phyloP scores from a whole-genome alignment of 2,329 filamentous ascomycete genomes.

The Endocalyx cinctus region DNA sequence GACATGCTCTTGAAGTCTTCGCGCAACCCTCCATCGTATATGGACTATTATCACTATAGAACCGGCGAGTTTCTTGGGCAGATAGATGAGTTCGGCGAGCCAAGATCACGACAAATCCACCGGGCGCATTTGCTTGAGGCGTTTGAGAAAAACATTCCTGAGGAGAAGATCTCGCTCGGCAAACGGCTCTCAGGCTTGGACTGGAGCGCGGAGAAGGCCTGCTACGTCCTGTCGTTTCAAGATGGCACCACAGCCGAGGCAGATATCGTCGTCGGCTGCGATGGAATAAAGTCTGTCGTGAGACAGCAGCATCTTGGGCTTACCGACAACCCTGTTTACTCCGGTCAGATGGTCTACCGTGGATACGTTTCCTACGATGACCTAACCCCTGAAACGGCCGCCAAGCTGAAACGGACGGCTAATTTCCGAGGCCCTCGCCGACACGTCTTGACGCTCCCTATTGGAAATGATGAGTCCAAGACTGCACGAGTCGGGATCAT shows the following conservation, averaged over 20 bases:
- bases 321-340: slow-evolving; percentile 19
- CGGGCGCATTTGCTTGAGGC: slow-evolving; percentile 13
- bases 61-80: slow-evolving; percentile 24
- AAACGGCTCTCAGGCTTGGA: slow-evolving; percentile 10
- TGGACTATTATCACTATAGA: slow-evolving; percentile 25
- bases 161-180: slow-evolving; percentile 4
- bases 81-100: slow-evolving; percentile 11
- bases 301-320: slow-evolving; percentile 1
- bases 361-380: slow-evolving; percentile 30
- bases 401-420: slow-evolving; percentile 26
- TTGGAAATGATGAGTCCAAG: slow-evolving; percentile 28
- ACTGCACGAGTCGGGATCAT: slow-evolving; percentile 29
- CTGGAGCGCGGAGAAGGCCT: slow-evolving; percentile 6
- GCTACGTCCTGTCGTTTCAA: slow-evolving; percentile 13
- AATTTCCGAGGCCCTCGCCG: slow-evolving; percentile 25
- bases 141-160: slow-evolving; percentile 8
- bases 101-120: slow-evolving; percentile 7
- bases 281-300: slow-evolving; percentile 52
- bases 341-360: slow-evolving; percentile 32
- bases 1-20: slow-evolving; percentile 24
- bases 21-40: slow-evolving; percentile 24
- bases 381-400: slow-evolving; percentile 23
- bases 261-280: slow-evolving; percentile 47
- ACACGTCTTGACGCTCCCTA: slow-evolving; percentile 31
- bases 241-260: slow-evolving; percentile 23